Evolutionary conservation across 2,329 filamentous ascomycete genomes (phyloP), one percentile per base, ranked within the genome.

Genomic region (Aspergillus novofumigatus): DNA sequence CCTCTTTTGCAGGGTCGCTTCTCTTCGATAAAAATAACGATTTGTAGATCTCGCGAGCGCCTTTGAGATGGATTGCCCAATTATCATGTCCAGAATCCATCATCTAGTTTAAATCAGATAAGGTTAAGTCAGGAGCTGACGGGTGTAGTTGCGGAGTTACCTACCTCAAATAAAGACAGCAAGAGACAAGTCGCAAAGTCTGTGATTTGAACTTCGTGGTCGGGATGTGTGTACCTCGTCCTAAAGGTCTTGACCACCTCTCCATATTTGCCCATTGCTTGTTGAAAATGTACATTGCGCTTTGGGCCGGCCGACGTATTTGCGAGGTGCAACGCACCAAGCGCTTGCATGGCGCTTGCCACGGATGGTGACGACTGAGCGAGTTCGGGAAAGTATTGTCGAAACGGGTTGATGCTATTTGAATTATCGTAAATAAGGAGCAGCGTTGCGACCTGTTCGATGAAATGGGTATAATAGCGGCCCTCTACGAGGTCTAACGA

Each of bases 251-350:
- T 70, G 9, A 76, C 72, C 4, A 74, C 71, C 49, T 69, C 66
- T 3, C 71, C 72, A 50, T 76, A 76, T 53, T 72, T 71, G 14
- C 67, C 65, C 69, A 76, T 72, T 3, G 73, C 74, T 29, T 73
- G 66, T 48, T 74, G 69, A 38, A 74, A 70, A 61, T 76, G 73
- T 7, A 61, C 56, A 51, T 68, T 69, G 35, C 69, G 70, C 45
- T 74, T 62, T 14, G 64, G 62, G 1, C 69, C 68, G 1, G 58
- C 56, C 1, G 73, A 71, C 1, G 74, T 72, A 42, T 74, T 74
- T n/a, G 73, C 71, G n/a, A 75, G 64, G 57, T 76, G 74, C 53
- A 76, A 68, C 28, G 74, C 74, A 9, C 73, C 74, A 26, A 76
- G 59, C 20, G 74, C 73, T 56, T 75, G 68, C 74, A 76, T 76